These are phyloP conservation scores for Talaromyces funiculosus DNA, from an alignment of 2,329 filamentous ascomycete species.

Conservation along the genomic window DNA sequence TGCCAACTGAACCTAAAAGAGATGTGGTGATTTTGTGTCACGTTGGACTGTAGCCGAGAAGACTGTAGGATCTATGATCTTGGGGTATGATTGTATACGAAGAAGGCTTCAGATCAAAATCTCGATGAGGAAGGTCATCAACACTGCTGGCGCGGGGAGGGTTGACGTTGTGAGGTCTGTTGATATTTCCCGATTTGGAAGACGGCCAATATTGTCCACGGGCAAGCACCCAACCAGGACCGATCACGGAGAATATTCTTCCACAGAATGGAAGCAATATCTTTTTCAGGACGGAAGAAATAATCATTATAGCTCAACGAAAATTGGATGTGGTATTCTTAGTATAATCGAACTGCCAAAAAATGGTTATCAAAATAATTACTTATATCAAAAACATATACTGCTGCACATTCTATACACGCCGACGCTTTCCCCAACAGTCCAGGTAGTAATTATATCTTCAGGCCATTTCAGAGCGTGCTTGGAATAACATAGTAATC, in stretches of 20 bases:
- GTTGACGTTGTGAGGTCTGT: neutral
- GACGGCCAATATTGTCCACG: neutral
- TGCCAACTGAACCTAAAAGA: neutral
- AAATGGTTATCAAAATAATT: conserved; percentile 5
- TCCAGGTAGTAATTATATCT: neutral
- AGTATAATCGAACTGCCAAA: neutral
- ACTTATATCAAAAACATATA: conserved; percentile 7
- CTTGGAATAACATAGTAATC: neutral
- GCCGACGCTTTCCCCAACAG: conserved; percentile 4
- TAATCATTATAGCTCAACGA: neutral
- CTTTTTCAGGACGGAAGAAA: neutral
- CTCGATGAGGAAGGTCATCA: neutral
- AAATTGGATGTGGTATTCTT: neutral
- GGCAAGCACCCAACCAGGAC: neutral
- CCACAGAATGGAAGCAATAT: neutral
- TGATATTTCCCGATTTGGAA: neutral
- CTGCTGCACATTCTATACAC: conserved; percentile 11
- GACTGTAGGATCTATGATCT: neutral
- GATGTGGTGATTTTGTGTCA: neutral
- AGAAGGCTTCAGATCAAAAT: too few relatives aligned
- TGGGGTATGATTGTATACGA: neutral
- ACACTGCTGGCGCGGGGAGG: neutral
- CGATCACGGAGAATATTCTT: neutral
- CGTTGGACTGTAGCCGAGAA: neutral
- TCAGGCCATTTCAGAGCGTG: neutral